Evolutionary conservation across 345 rosid species (phyloP).

Genomic region (Chamaenerion angustifolium): DNA sequence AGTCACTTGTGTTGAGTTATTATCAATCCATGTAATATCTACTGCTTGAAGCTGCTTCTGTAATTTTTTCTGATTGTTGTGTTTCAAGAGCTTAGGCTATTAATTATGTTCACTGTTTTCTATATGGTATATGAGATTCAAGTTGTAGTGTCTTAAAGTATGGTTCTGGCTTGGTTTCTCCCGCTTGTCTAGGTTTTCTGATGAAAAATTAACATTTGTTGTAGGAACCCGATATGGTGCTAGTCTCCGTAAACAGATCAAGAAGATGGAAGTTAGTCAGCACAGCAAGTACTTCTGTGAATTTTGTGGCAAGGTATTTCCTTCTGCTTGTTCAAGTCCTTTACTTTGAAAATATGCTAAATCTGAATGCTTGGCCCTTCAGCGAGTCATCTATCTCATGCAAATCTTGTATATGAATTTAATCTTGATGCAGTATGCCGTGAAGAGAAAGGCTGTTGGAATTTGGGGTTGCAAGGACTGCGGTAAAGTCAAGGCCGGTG

Average conservation of each 20-base stretch:
- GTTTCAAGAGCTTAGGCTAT: no score
- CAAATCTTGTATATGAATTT: background rate
- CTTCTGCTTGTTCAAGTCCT: background rate
- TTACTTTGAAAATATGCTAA: background rate
- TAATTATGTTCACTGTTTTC: no score
- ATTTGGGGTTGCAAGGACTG: constrained; percentile 98
- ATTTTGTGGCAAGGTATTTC: constrained; percentile 66
- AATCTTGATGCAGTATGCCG: constrained; percentile 51
- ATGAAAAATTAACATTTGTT: background rate
- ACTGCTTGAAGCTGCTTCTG: no score
- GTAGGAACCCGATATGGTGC: constrained; percentile 81
- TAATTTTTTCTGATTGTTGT: no score
- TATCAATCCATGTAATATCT: no score
- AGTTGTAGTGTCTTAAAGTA: background rate
- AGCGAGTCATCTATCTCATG: background rate
- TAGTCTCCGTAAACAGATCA: constrained; percentile 77
- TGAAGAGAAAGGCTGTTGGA: constrained; percentile 91
- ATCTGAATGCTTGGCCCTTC: no score
- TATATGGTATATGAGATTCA: no score
- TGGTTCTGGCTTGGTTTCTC: no score
- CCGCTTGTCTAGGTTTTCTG: background rate
- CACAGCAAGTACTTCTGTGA: constrained; percentile 82
- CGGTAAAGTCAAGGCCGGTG: constrained; percentile 90
- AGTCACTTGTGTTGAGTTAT: no score
- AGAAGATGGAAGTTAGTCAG: constrained; percentile 83